phyloP scores from a whole-genome alignment of 495 filamentous ascomycete genomes.

The Lophium mytilinum region DNA sequence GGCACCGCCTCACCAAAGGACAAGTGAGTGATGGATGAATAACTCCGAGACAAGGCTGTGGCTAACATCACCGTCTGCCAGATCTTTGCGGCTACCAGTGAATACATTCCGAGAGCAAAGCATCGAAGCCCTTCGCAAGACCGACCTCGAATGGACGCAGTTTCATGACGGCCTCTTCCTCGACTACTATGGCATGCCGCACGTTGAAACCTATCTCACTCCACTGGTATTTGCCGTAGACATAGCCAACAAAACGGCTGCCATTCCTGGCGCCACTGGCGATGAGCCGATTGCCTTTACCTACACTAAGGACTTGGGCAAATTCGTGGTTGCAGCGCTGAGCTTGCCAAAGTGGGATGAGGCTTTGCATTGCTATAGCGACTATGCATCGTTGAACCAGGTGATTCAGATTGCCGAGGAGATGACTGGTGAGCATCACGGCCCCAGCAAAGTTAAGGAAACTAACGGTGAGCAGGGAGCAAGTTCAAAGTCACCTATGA shows the following conservation, averaged over 20 bases:
- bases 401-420: not conserved
- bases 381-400: not conserved
- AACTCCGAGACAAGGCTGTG: not conserved
- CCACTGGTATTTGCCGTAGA: slow-evolving; percentile 41
- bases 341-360: slow-evolving; percentile 29
- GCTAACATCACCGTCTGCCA: not conserved
- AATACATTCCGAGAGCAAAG: not conserved
- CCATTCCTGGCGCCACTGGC: slow-evolving; percentile 44
- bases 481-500: not conserved
- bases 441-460: not conserved
- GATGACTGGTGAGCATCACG: not conserved
- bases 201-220: slow-evolving; percentile 36
- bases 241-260: slow-evolving; percentile 39
- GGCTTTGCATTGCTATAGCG: not conserved
- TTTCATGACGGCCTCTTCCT: slow-evolving; percentile 47
- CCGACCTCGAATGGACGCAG: slow-evolving; percentile 40
- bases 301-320: slow-evolving; percentile 45
- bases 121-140: slow-evolving; percentile 2
- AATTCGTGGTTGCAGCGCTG: slow-evolving; percentile 41
- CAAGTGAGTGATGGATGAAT: not conserved
- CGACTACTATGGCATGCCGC: slow-evolving; percentile 48
- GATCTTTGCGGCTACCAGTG: not conserved
- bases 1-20: not conserved
- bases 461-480: not conserved
- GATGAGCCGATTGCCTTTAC: slow-evolving; percentile 43